Evolutionary conservation across 768 basidiomycete genomes (phyloP).

Genomic region (Termitomyces sp.): DNA sequence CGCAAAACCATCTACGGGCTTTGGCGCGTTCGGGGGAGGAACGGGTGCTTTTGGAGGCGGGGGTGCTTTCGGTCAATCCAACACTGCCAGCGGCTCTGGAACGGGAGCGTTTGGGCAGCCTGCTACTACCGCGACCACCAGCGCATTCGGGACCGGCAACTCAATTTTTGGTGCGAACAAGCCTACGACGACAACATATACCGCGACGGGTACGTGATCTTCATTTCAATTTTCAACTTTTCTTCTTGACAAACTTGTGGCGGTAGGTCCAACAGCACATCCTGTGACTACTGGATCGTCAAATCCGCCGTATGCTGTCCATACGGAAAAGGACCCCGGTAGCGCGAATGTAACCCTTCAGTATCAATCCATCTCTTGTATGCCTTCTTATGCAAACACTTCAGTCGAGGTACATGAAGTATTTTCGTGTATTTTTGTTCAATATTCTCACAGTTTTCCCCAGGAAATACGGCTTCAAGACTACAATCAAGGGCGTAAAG

Average conservation of each 20-base stretch:
- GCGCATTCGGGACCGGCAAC: slow-evolving; percentile 35
- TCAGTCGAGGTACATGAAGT: slow-evolving; percentile 62
- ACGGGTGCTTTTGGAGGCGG: slow-evolving; percentile 44
- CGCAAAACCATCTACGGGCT: slow-evolving; percentile 66
- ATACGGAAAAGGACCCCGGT: slow-evolving; percentile 59
- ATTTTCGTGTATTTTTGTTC: slow-evolving; percentile 1
- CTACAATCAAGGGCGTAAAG: slow-evolving; percentile 69
- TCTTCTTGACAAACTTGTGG: slow-evolving; percentile 2
- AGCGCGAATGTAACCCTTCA: slow-evolving; percentile 44
- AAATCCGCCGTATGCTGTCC: slow-evolving; percentile 55
- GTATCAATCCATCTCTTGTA: slow-evolving; percentile 79
- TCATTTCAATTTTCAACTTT: neutral
- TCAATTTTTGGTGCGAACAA: slow-evolving; percentile 32
- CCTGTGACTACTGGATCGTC: slow-evolving; percentile 66
- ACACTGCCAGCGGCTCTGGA: slow-evolving; percentile 24
- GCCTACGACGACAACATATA: slow-evolving; percentile 30
- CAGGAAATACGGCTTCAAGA: slow-evolving; percentile 77
- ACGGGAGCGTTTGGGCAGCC: slow-evolving; percentile 56
- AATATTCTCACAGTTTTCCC: neutral
- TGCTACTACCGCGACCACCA: slow-evolving; percentile 32
- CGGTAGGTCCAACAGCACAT: slow-evolving; percentile 29
- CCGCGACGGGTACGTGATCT: slow-evolving; percentile 22
- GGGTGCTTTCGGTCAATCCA: slow-evolving; percentile 39
- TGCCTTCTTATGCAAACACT: slow-evolving; percentile 70
- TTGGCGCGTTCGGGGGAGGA: slow-evolving; percentile 65